Evolutionary conservation across 176 grass and related monocot genomes (phyloP).

Genomic region (Elaeis guineensis): DNA sequence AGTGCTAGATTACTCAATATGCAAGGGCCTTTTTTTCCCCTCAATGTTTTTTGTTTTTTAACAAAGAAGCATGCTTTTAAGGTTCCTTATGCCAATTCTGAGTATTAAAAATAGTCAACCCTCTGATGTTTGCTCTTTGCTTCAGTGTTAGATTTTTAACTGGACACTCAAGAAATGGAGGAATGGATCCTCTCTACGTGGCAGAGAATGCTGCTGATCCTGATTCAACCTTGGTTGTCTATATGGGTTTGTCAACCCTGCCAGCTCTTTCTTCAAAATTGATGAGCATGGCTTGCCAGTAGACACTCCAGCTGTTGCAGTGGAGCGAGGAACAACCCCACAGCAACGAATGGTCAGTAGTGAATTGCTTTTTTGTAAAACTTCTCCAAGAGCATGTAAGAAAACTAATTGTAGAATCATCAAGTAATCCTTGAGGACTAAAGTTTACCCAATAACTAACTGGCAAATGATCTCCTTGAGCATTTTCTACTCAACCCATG

Average conservation of each 20-base stretch:
- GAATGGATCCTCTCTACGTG: constrained; percentile 52
- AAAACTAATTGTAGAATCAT: too few relatives aligned
- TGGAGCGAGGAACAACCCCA: constrained; percentile 79
- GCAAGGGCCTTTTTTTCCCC: too few relatives aligned
- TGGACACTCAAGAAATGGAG: constrained; percentile 91
- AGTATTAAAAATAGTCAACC: too few relatives aligned
- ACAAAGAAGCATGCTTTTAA: too few relatives aligned
- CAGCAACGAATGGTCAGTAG: constrained; percentile 60
- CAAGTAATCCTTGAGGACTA: too few relatives aligned
- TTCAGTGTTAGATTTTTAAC: constrained; percentile 93
- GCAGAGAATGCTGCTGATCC: constrained; percentile 62
- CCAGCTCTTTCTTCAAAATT: constrained; percentile 60
- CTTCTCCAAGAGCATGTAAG: too few relatives aligned
- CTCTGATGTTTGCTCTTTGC: constrained; percentile 11
- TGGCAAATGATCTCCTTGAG: too few relatives aligned
- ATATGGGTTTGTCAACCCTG: constrained; percentile 41
- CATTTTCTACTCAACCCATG: too few relatives aligned
- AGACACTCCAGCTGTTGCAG: constrained; percentile 78
- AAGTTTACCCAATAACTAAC: too few relatives aligned
- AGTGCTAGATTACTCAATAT: too few relatives aligned
- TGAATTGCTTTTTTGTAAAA: neutral
- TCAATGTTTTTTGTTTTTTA: too few relatives aligned
- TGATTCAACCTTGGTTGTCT: constrained; percentile 10
- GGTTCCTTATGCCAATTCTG: too few relatives aligned
- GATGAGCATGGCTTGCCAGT: constrained; percentile 69